Evolutionary conservation across 1,139 yeast genomes (phyloP).

Genomic region (Suhomyces wounanorum): DNA sequence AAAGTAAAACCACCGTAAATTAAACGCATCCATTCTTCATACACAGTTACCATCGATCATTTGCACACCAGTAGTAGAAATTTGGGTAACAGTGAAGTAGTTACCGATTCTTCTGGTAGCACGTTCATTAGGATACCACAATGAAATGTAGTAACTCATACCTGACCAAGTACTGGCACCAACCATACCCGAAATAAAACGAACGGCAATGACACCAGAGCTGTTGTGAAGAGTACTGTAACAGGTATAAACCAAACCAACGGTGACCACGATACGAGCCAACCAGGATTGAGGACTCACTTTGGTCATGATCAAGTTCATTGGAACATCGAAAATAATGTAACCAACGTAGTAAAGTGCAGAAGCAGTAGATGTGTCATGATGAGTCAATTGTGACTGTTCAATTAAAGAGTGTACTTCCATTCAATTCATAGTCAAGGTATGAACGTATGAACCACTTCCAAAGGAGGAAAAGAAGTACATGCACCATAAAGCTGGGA

Average conservation of each 20-base stretch:
- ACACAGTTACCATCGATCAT: constrained; percentile 75
- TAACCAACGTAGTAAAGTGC: constrained; percentile 84
- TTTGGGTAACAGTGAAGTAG: constrained; percentile 88
- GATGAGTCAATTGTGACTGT: constrained; percentile 51
- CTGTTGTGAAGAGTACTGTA: constrained; percentile 58
- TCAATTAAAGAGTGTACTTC: constrained; percentile 63
- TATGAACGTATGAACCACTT: constrained; percentile 71
- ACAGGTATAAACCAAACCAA: constrained; percentile 77
- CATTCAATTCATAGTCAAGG: constrained; percentile 76
- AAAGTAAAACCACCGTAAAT: constrained; percentile 74
- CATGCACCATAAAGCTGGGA: constrained; percentile 81
- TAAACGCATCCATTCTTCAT: constrained; percentile 79
- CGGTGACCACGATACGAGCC: constrained; percentile 72
- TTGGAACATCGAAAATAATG: constrained; percentile 82
- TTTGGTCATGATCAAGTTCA: constrained; percentile 83
- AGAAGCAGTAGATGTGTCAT: constrained; percentile 71
- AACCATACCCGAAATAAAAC: constrained; percentile 76
- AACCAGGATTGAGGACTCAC: constrained; percentile 87
- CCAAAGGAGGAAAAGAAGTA: constrained; percentile 83
- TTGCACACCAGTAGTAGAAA: constrained; percentile 88
- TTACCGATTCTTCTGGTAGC: constrained; percentile 81
- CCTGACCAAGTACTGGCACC: constrained; percentile 97
- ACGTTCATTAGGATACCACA: constrained; percentile 85
- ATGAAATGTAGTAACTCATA: constrained; percentile 75
- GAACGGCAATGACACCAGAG: constrained; percentile 66